phyloP scores from a whole-genome alignment of 805 yeast species.

The Wickerhamiella azyma region DNA sequence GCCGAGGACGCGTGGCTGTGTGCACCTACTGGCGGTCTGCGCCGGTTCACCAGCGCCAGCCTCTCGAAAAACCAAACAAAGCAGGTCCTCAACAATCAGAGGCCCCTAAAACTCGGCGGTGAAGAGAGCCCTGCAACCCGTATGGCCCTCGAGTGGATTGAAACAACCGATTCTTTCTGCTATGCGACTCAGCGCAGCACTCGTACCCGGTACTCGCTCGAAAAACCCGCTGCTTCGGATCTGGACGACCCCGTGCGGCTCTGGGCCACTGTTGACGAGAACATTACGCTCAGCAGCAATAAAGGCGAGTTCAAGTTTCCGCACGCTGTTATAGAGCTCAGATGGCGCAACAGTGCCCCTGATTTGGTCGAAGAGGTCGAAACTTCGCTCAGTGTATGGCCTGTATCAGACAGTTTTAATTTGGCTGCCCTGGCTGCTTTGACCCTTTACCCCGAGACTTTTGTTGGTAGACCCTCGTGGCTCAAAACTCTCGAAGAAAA shows the following conservation, averaged over 20 bases:
- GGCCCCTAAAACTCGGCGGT: not conserved
- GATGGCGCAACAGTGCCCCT: constrained; percentile 32
- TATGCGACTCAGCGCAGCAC: constrained; percentile 2
- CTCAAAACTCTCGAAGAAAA: constrained; percentile 23
- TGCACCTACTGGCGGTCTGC: constrained; percentile 29
- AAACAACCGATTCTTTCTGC: not conserved
- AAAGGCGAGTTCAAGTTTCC: constrained; percentile 27
- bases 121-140: constrained; percentile 15
- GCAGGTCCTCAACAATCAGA: not conserved
- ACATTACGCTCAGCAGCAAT: constrained; percentile 12
- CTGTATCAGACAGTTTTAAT: constrained; percentile 30
- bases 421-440: constrained; percentile 27
- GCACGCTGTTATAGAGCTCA: constrained; percentile 35
- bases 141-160: constrained; percentile 27
- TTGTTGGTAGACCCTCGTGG: constrained; percentile 31
- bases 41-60: constrained; percentile 18
- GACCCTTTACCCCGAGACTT: constrained; percentile 22
- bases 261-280: constrained; percentile 29
- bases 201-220: constrained; percentile 5
- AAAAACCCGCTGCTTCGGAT: not conserved
- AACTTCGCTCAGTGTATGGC: constrained; percentile 36
- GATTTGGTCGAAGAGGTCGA: constrained; percentile 29
- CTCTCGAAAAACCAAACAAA: not conserved
- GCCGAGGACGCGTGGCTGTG: constrained; percentile 16
- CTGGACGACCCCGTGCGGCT: constrained; percentile 7